A percentile compares a stretch with the other conserved stretches of the same genome.
These are phyloP conservation scores for Globisporangium emineosum DNA, from an alignment of 352 stramenopile species.

Conservation along the genomic window DNA sequence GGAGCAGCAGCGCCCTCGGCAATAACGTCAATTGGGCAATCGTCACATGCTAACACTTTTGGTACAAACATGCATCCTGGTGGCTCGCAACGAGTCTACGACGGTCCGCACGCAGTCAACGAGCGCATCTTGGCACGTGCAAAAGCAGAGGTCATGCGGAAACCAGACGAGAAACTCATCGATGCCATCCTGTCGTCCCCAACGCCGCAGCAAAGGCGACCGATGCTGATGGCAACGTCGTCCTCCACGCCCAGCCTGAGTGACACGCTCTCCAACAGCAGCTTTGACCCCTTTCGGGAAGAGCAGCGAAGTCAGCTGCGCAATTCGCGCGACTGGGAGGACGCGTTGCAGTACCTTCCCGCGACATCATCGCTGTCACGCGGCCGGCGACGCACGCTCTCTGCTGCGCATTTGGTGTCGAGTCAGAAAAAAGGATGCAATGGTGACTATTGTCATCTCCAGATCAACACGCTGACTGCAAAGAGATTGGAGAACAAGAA, in stretches of 20 bases:
- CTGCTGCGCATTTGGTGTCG: conserved; percentile 61
- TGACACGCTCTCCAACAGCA: neutral
- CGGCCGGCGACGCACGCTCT: conserved; percentile 43
- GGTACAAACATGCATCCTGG: neutral
- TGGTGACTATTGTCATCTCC: conserved; percentile 64
- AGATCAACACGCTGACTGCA: conserved; percentile 32
- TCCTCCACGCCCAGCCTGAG: conserved; percentile 26
- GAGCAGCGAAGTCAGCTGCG: conserved; percentile 29
- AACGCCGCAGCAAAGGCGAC: conserved; percentile 31
- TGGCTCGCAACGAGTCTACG: conserved; percentile 24
- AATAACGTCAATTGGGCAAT: neutral
- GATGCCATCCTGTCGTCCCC: conserved; percentile 69
- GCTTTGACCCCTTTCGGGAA: conserved; percentile 40
- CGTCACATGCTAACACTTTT: neutral
- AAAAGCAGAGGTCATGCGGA: conserved; percentile 41
- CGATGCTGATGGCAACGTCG: conserved; percentile 28
- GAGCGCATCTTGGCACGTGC: conserved; percentile 59
- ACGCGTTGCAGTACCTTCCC: conserved; percentile 54
- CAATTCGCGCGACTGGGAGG: conserved; percentile 41
- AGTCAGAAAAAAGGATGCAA: conserved; percentile 74
- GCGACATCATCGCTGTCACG: conserved; percentile 52
- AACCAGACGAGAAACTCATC: conserved; percentile 60
- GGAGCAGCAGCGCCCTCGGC: conserved; percentile 6
- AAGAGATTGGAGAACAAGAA: conserved; percentile 43
- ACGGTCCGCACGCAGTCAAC: conserved; percentile 54